Conservation (phyloP, 495 filamentous ascomycete genomes). For the Chaetomium tenue region DNA sequence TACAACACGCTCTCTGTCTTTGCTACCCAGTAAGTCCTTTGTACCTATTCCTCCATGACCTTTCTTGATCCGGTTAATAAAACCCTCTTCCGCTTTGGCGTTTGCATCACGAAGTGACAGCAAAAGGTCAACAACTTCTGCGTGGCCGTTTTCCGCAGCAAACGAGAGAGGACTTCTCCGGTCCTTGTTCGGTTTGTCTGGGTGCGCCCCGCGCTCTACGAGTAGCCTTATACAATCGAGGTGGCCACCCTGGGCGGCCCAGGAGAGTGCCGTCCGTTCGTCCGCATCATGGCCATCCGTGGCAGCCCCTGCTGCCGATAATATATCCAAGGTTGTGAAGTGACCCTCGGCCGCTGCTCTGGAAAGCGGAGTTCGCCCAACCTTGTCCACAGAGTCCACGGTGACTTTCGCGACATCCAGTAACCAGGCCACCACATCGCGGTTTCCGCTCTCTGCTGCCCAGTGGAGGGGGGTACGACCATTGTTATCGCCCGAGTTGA, state of each 20-base stretch:
- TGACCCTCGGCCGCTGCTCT: too few species aligned
- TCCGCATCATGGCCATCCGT: too few species aligned
- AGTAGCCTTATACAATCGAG: too few species aligned
- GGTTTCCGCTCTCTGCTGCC: neutral
- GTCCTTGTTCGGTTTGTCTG: neutral
- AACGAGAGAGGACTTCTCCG: neutral
- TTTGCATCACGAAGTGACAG: neutral
- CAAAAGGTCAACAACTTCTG: neutral
- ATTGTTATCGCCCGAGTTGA: neutral
- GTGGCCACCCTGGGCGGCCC: too few species aligned
- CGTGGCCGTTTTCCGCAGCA: neutral
- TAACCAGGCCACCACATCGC: neutral
- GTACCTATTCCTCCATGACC: neutral
- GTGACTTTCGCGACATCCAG: neutral
- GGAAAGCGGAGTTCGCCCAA: too few species aligned
- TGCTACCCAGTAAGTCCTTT: neutral
- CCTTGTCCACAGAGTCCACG: too few species aligned
- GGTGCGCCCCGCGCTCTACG: neutral
- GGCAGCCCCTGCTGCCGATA: too few species aligned
- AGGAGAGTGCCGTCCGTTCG: too few species aligned
- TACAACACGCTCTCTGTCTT: neutral
- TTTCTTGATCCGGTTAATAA: neutral
- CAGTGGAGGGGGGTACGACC: neutral
- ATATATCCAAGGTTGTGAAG: too few species aligned
- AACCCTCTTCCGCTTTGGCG: neutral